Evolutionary conservation across 768 basidiomycete species (phyloP), one percentile per base, ranked within the genome.

Genomic region (Boletus sensibilis): DNA sequence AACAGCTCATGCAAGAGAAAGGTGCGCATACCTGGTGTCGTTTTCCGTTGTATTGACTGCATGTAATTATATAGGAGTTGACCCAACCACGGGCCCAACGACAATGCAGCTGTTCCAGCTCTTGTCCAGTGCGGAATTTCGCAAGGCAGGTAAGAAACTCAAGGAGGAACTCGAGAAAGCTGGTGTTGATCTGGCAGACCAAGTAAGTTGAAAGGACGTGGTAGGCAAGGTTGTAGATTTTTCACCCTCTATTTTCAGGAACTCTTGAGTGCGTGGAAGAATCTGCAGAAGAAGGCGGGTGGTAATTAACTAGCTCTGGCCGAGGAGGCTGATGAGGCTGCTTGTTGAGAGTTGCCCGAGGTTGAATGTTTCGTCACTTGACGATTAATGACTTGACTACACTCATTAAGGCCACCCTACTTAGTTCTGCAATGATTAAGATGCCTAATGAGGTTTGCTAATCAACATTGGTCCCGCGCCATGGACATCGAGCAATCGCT

Each of bases 111-210:
- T 87, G 74, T 68, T 86, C 53, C 82, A 78, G 58, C 72, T 89
- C 46, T 72, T 80, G 27, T 68, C 77, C 31, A 83, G 77, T 57
- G 62, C 80, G 1, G 82, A 82, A 55, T 85, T 88, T 55, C 74
- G 79, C 53, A 73, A 69, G 40, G 79, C 77, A 25, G 75, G 78
- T 31, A 73, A 74, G 59, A 72, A 70, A 39, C 72, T 86, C 7
- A 71, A 75, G 49, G 75, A 75, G 14, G 83, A 82, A 54, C 66
- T 88, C 57, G 65, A 79, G 50, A 82, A 82, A 34, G 83, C 84
- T 21, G 87, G 85, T 6, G 66, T 89, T n/a, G 81, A 87, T 64
- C 52, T 85, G 35, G 69, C 68, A 35, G 79, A 82, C 45, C 77
- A 82, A 70, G 86, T 86, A 60, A 51, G 78, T 57, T 27, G 33